A percentile compares a stretch with the other conserved stretches of the same genome.
These are phyloP conservation scores for Globisporangium takayamanum DNA, from an alignment of 352 stramenopile genomes.

Conservation along the genomic window DNA sequence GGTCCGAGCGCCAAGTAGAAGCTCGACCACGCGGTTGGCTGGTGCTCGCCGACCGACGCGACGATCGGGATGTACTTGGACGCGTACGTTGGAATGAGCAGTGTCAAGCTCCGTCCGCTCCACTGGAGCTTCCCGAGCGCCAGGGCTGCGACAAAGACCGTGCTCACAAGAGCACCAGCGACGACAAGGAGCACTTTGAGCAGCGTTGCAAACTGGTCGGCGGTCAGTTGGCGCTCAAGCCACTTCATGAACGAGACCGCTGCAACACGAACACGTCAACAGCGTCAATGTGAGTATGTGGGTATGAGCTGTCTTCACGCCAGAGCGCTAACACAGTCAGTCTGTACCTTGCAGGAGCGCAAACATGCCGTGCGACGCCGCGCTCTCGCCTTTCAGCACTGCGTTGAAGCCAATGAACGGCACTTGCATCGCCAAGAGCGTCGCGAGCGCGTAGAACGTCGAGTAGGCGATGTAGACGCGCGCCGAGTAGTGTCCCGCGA, in stretches of 20 bases:
- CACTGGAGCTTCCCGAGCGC: constrained; percentile 81
- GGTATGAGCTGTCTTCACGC: background rate
- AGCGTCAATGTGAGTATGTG: background rate
- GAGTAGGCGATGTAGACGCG: constrained; percentile 96
- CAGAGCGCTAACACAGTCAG: constrained; percentile 1
- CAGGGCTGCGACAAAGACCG: constrained; percentile 41
- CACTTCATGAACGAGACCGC: constrained; percentile 50
- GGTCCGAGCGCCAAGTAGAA: constrained; percentile 93
- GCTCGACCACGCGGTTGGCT: constrained; percentile 88
- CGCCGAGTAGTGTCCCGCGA: constrained; percentile 87
- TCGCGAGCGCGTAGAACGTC: constrained; percentile 97
- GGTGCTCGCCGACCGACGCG: constrained; percentile 92
- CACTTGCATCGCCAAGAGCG: constrained; percentile 94
- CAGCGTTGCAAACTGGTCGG: constrained; percentile 35
- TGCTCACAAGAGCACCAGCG: constrained; percentile 26
- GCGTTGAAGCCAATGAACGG: constrained; percentile 98
- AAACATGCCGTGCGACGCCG: constrained; percentile 90
- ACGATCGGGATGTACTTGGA: constrained; percentile 96
- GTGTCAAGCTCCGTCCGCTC: constrained; percentile 88
- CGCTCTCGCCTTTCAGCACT: constrained; percentile 78
- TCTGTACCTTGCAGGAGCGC: constrained; percentile 74
- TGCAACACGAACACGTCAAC: constrained; percentile 9
- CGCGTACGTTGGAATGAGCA: constrained; percentile 91
- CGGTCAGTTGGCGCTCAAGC: constrained; percentile 41
- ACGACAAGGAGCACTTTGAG: constrained; percentile 31